Percentiles rank a stretch among this genome's conserved stretches.
These are phyloP conservation scores for Avena insularis DNA, from an alignment of 176 grass and related monocot genomes.

Conservation along the genomic window DNA sequence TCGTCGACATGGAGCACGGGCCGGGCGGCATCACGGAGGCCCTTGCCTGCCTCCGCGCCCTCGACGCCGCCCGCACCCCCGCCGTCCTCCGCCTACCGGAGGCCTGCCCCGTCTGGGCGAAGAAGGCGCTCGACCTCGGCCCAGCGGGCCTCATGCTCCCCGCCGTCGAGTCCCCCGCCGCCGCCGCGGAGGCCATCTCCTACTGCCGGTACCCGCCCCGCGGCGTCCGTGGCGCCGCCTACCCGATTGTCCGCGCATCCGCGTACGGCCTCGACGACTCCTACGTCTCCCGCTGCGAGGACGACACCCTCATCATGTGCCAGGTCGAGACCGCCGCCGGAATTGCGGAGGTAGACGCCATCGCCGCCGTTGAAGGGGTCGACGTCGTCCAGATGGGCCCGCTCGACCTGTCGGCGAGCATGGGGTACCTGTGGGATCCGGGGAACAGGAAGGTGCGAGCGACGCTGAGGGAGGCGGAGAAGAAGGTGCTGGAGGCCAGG, in stretches of 20 bases:
- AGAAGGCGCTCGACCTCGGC: slow-evolving; percentile 94
- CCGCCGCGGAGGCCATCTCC: slow-evolving; percentile 56
- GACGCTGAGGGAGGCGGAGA: slow-evolving; percentile 71
- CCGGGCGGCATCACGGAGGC: slow-evolving; percentile 78
- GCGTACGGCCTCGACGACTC: slow-evolving; percentile 89
- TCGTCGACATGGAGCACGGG: slow-evolving; percentile 95
- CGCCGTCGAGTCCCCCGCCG: slow-evolving; percentile 58
- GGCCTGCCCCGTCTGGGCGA: slow-evolving; percentile 71
- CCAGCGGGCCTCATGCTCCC: slow-evolving; percentile 90
- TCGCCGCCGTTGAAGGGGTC: slow-evolving; percentile 84
- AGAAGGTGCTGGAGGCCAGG: slow-evolving; percentile 62
- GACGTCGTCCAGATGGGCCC: slow-evolving; percentile 90
- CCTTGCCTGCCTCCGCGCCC: slow-evolving; percentile 83
- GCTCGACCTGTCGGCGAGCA: slow-evolving; percentile 84
- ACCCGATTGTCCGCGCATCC: slow-evolving; percentile 86
- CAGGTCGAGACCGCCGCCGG: slow-evolving; percentile 73
- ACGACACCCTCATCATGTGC: slow-evolving; percentile 83
- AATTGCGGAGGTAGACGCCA: slow-evolving; percentile 73
- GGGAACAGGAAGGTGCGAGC: slow-evolving; percentile 89
- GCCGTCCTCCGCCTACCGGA: slow-evolving; percentile 81
- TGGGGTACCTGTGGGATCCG: slow-evolving; percentile 92
- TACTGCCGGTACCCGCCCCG: slow-evolving; percentile 80
- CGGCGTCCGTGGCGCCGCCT: slow-evolving; percentile 84
- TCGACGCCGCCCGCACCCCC: slow-evolving; percentile 69
- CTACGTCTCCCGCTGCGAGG: slow-evolving; percentile 83